Evolutionary conservation across 257 asterid genomes (phyloP).

Genomic region (Solanum paucissectum): DNA sequence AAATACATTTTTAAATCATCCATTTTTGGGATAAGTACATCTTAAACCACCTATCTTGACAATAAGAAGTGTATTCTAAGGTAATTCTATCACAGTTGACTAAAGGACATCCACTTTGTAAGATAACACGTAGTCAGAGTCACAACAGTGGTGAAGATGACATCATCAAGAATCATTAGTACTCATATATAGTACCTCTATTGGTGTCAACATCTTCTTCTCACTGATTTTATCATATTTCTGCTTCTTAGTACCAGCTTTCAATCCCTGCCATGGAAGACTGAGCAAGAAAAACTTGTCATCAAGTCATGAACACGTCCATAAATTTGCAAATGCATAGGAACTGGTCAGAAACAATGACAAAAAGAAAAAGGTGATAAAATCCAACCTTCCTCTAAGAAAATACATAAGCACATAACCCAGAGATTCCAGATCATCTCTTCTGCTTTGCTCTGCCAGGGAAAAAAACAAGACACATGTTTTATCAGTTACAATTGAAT

Average conservation of each 20-base stretch:
- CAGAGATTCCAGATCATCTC: conserved; percentile 96
- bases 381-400: conserved; percentile 82
- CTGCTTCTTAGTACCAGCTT: conserved; percentile 96
- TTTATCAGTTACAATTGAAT: neutral
- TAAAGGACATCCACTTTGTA: neutral
- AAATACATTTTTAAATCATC: neutral
- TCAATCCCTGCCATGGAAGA: conserved; percentile 97
- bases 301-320: neutral
- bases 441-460: conserved; percentile 87
- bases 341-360: neutral
- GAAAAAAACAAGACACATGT: neutral
- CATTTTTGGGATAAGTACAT: neutral
- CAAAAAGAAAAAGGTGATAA: conserved; percentile 3
- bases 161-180: neutral
- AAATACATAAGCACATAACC: conserved; percentile 97
- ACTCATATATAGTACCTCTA: conserved; percentile 51
- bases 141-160: neutral
- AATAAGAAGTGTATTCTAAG: neutral
- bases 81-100: neutral
- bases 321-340: neutral
- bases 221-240: conserved; percentile 94
- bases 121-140: neutral
- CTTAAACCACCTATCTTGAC: neutral
- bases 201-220: conserved; percentile 85
- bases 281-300: conserved; percentile 23